phyloP scores from a whole-genome alignment of 2,329 filamentous ascomycete genomes.

The Talaromyces islandicus region DNA sequence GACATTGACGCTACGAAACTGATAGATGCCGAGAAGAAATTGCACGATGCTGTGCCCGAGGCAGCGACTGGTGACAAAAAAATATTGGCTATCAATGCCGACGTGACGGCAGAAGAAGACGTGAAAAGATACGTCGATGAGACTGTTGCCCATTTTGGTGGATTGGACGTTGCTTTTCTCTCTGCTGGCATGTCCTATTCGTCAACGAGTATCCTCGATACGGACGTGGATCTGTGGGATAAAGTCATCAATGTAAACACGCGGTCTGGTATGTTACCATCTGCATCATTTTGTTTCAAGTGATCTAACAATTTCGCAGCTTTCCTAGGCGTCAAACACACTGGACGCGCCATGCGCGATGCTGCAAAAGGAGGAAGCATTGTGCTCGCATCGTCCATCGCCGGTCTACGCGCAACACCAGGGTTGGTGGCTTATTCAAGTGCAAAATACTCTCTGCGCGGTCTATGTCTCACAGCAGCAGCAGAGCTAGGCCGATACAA shows the following conservation, averaged over 20 bases:
- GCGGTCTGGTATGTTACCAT: constrained; percentile 27
- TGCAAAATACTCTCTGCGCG: constrained; percentile 31
- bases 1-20: constrained; percentile 20
- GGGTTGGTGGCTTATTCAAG: constrained; percentile 31
- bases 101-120: constrained; percentile 28
- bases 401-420: constrained; percentile 32
- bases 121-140: constrained; percentile 12
- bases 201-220: constrained; percentile 30
- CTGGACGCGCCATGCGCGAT: constrained; percentile 26
- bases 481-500: constrained; percentile 31
- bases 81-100: constrained; percentile 26
- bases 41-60: not conserved
- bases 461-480: constrained; percentile 33
- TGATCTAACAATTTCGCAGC: constrained; percentile 11
- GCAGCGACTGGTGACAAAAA: constrained; percentile 8
- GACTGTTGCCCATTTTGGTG: not conserved
- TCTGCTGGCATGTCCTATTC: constrained; percentile 9
- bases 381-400: constrained; percentile 34
- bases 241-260: constrained; percentile 32
- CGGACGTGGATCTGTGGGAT: constrained; percentile 29
- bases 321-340: constrained; percentile 33
- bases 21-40: constrained; percentile 18
- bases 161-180: not conserved
- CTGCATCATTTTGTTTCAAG: not conserved
- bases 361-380: constrained; percentile 30